Evolutionary conservation across 345 rosid species (phyloP), one percentile per base, ranked within the genome.

Genomic region (Ceriops tagal): DNA sequence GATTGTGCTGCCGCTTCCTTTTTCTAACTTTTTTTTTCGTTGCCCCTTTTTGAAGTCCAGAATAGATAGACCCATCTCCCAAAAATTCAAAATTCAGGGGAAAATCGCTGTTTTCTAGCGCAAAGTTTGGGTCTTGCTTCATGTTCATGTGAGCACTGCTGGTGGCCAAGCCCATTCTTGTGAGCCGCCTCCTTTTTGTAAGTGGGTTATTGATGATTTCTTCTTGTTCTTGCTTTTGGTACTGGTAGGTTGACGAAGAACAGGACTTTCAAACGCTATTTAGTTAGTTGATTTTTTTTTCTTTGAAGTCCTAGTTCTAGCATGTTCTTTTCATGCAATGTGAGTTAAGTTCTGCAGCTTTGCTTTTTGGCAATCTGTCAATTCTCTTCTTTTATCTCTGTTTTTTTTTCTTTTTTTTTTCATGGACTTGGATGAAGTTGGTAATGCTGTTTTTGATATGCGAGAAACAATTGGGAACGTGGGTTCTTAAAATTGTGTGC

Each of bases 1-100:
- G 79, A 76, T 80, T 68, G 71, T 74, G 76, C 75, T 84, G 80
- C 77, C 78, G 78, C 83, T 77, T 71, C 64, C 18, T 61, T 32
- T 31, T 64, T 61, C 71, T 60, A 69, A 58, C 31, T 58, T 34
- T 32, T 58, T 57, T 11, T 53, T 58, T 65, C 16, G 63, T 52
- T 60, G 32, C 59, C 58, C 9, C 61, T 67, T 62, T 49, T 43
- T 13, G 16, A 43, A 43, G 61, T 65, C 65, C 51, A 34, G 65
- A 35, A 56, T 52, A 68, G 49, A 43, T 43, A 70, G 70, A 56
- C 78, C 81, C 64, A 73, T 77, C 65, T 37, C 39, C 1, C 19
- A 6, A 19, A 0, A 47, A 47, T 0, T 3, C 32, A 19, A 18
- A 39, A 46, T 7, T 64, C 27, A 34, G 27, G 21, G 52, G 28